phyloP scores from a whole-genome alignment of 2,329 filamentous ascomycete genomes.

The Aspergillus tanneri region DNA sequence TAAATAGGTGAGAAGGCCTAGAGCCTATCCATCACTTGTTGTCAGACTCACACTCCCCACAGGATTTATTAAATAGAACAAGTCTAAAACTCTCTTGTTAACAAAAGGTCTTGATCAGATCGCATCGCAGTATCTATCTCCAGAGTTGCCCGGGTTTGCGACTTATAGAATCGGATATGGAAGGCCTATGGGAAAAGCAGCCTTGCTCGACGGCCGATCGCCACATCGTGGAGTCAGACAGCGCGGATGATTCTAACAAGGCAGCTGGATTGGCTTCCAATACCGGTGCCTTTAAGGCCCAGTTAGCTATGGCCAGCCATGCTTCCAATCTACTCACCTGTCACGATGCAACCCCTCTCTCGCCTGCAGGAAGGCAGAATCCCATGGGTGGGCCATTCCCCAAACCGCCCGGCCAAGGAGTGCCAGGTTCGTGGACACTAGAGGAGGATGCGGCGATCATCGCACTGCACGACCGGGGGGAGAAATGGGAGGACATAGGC shows the following conservation, averaged over 20 bases:
- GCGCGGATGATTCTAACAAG: background rate
- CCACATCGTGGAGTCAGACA: background rate
- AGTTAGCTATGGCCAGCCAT: background rate
- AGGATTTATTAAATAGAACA: no score
- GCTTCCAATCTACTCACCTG: background rate
- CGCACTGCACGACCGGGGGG: background rate
- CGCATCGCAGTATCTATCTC: background rate
- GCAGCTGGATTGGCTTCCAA: background rate
- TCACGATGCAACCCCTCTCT: background rate
- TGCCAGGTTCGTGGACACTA: background rate
- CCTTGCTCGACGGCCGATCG: background rate
- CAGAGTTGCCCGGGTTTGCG: background rate
- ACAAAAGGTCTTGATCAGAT: no score
- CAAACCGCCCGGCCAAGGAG: background rate
- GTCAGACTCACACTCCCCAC: no score
- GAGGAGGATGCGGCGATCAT: slow-evolving; percentile 5
- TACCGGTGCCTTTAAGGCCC: background rate
- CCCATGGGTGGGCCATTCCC: background rate
- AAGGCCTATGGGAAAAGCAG: background rate
- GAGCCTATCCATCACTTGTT: no score
- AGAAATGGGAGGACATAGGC: slow-evolving; percentile 3
- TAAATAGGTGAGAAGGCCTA: no score
- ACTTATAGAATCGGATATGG: background rate
- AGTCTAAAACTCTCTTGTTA: no score
- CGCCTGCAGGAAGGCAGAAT: background rate